phyloP scores from a whole-genome alignment of 768 basidiomycete genomes.

The Chiua virens region DNA sequence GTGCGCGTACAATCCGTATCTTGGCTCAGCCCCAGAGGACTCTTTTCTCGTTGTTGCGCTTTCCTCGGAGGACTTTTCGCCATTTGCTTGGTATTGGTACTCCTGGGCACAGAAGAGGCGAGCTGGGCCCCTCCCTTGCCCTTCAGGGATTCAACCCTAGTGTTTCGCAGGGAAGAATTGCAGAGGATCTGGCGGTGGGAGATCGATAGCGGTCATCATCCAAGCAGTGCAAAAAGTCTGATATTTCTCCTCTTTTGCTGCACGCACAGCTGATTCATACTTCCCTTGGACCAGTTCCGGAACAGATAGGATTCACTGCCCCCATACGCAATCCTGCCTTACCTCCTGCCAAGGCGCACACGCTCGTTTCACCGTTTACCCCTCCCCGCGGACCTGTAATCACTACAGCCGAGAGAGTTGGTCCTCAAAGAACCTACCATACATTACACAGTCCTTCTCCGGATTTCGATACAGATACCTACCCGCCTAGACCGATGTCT shows the following conservation, averaged over 20 bases:
- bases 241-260: conserved; percentile 12
- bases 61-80: conserved; percentile 52
- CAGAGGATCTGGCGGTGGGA: conserved; percentile 94
- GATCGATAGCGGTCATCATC: conserved; percentile 86
- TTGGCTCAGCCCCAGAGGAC: conserved; percentile 54
- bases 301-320: conserved; percentile 54
- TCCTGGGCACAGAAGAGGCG: conserved; percentile 43
- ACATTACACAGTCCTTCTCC: conserved; percentile 56
- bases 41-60: conserved; percentile 51
- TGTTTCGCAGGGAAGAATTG: conserved; percentile 68
- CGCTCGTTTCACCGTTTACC: conserved; percentile 51
- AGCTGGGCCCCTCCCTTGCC: conserved; percentile 32
- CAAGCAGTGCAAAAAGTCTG: conserved; percentile 69
- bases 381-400: conserved; percentile 42
- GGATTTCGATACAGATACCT: conserved; percentile 61
- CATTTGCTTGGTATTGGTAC: conserved; percentile 43
- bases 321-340: conserved; percentile 67
- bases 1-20: conserved; percentile 38
- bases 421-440: conserved; percentile 69
- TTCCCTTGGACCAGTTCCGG: conserved; percentile 49
- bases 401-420: conserved; percentile 57
- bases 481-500: conserved; percentile 79
- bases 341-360: conserved; percentile 46
- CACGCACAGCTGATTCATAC: conserved; percentile 1
- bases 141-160: conserved; percentile 61